Percentiles rank a stretch among this genome's conserved stretches.
These are phyloP conservation scores for Tephrocybe rancida DNA, from an alignment of 768 basidiomycete genomes.

Conservation along the genomic window DNA sequence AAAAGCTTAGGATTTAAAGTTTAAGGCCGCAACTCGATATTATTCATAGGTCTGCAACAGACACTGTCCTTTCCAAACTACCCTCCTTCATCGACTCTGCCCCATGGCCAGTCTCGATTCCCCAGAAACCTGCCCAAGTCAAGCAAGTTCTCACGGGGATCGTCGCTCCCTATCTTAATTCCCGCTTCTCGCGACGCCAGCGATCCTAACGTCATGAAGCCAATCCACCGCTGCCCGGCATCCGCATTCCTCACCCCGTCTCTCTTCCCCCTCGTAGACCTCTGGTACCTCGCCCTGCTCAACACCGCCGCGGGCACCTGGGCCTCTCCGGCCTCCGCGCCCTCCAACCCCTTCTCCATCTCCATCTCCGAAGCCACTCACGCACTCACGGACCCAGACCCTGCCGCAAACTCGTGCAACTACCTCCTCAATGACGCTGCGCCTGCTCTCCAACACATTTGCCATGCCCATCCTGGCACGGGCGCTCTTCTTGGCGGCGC, in stretches of 20 bases:
- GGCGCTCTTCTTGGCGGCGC: slow-evolving; percentile 32
- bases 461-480: slow-evolving; percentile 49
- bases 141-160: slow-evolving; percentile 50
- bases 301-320: slow-evolving; percentile 59
- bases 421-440: slow-evolving; percentile 66
- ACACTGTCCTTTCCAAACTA: slow-evolving; percentile 65
- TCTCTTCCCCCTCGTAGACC: slow-evolving; percentile 81
- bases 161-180: slow-evolving; percentile 68
- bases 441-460: slow-evolving; percentile 71
- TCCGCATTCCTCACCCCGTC: slow-evolving; percentile 49
- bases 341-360: slow-evolving; percentile 42
- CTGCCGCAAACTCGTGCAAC: slow-evolving; percentile 42
- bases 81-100: slow-evolving; percentile 58
- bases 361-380: slow-evolving; percentile 43
- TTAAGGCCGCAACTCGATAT: too few species aligned
- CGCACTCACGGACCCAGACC: background rate
- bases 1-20: too few species aligned
- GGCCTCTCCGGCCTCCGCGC: slow-evolving; percentile 36
- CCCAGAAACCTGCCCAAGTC: slow-evolving; percentile 36
- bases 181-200: slow-evolving; percentile 49
- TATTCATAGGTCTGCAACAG: slow-evolving; percentile 69
- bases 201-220: slow-evolving; percentile 50
- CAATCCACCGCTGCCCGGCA: slow-evolving; percentile 38
- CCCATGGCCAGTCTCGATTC: slow-evolving; percentile 31
- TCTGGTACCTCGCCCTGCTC: slow-evolving; percentile 80